phyloP scores from a whole-genome alignment of 163 green algal species.

The Picocystis sp. region DNA sequence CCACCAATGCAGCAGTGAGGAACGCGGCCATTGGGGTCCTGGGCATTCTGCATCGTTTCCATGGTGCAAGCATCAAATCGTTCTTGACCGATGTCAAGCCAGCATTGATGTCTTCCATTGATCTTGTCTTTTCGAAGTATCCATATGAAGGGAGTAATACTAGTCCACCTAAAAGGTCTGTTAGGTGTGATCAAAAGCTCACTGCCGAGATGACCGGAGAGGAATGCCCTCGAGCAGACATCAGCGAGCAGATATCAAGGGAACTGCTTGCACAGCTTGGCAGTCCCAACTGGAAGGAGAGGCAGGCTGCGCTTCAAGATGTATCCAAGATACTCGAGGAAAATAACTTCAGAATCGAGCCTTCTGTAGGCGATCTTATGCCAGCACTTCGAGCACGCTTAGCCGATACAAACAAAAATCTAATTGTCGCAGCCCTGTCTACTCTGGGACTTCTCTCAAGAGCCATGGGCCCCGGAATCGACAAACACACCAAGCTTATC shows the following conservation, averaged over 20 bases:
- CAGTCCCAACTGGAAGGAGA: constrained; percentile 78
- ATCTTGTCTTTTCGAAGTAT: constrained; percentile 53
- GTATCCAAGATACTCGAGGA: constrained; percentile 49
- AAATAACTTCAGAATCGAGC: constrained; percentile 49
- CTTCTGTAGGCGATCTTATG: constrained; percentile 59
- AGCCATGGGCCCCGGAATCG: constrained; percentile 15
- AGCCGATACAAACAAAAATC: constrained; percentile 58
- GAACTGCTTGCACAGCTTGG: constrained; percentile 37
- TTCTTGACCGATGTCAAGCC: constrained; percentile 68
- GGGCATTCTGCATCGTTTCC: constrained; percentile 47
- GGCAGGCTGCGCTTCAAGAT: constrained; percentile 59
- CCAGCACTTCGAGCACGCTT: constrained; percentile 62
- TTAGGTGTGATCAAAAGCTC: neutral
- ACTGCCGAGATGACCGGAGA: neutral
- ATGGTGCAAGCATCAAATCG: constrained; percentile 20
- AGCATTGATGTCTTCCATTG: constrained; percentile 65
- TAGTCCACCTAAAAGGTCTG: neutral
- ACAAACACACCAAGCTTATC: constrained; percentile 16
- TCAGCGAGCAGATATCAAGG: constrained; percentile 13
- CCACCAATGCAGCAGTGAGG: constrained; percentile 53
- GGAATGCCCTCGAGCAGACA: constrained; percentile 18
- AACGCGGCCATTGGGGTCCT: constrained; percentile 59
- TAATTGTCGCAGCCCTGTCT: constrained; percentile 1
- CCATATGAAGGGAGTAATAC: constrained; percentile 22
- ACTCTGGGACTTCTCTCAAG: constrained; percentile 15